Conservation (phyloP, 495 filamentous ascomycete genomes). For the Aspergillus bridgeri region DNA sequence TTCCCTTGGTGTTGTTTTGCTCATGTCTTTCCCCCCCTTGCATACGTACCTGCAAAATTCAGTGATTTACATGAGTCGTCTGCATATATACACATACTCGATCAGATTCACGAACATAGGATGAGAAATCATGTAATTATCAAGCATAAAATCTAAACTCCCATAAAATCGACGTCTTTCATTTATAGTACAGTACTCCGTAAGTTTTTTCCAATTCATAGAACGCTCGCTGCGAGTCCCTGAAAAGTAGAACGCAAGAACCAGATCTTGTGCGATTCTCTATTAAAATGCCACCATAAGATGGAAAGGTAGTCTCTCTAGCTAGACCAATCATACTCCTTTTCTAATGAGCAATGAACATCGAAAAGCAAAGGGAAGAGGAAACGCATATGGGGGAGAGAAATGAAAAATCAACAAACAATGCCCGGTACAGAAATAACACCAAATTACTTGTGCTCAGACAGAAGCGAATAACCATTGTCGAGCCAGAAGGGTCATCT, state of each 20-base stretch:
- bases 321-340: neutral
- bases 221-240: neutral
- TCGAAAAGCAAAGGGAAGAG: neutral
- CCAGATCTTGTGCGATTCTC: neutral
- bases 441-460: slow-evolving; percentile 8
- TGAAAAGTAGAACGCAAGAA: neutral
- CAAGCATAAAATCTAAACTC: neutral
- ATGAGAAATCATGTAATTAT: neutral
- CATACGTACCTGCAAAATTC: neutral
- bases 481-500: neutral
- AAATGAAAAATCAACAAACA: neutral
- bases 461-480: neutral
- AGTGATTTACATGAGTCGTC: neutral
- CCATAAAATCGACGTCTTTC: neutral
- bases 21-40: too few species aligned
- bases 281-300: neutral
- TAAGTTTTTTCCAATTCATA: neutral
- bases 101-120: neutral
- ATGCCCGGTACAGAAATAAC: neutral
- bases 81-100: neutral
- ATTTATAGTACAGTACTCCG: neutral
- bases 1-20: neutral
- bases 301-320: neutral
- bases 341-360: neutral
- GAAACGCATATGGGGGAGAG: neutral